A percentile compares a stretch with the other conserved stretches of the same genome.
Conservation (phyloP, 306 rosid genomes). For the Castanospermum australe region DNA sequence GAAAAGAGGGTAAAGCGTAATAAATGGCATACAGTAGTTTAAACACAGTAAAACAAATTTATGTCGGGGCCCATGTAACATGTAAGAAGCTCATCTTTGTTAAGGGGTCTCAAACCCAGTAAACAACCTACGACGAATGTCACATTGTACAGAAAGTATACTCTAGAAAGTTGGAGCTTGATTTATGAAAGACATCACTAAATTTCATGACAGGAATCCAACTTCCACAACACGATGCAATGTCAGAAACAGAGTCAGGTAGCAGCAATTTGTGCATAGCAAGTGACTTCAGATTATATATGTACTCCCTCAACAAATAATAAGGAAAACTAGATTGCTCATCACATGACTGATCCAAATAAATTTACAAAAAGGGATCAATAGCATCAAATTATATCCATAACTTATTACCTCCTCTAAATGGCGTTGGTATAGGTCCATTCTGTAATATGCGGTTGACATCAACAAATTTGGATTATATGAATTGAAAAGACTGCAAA, state of each 20-base stretch:
- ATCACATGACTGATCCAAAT: neutral
- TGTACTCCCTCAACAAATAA: neutral
- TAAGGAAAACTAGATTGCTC: neutral
- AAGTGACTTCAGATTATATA: neutral
- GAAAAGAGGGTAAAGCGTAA: neutral
- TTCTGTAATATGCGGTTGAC: conserved; percentile 86
- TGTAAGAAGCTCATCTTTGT: neutral
- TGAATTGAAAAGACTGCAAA: conserved; percentile 83
- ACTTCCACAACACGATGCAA: neutral
- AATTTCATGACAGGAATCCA: neutral
- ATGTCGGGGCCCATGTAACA: neutral
- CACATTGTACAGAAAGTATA: neutral
- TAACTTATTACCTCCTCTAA: conserved; percentile 71
- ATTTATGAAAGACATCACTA: neutral
- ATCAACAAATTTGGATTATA: conserved; percentile 81
- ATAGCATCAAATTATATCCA: conserved; percentile 21
- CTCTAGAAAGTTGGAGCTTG: neutral
- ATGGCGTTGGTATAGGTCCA: conserved; percentile 72
- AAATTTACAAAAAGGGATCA: neutral
- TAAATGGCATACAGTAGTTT: neutral
- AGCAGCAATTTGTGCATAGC: neutral
- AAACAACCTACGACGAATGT: neutral
- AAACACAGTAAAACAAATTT: neutral
- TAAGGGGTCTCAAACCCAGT: neutral
- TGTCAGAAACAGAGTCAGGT: neutral